A percentile compares a stretch with the other conserved stretches of the same genome.
Conservation (phyloP, 225 moss, liverwort and hornwort genomes). For the Sphagnum contortum region DNA sequence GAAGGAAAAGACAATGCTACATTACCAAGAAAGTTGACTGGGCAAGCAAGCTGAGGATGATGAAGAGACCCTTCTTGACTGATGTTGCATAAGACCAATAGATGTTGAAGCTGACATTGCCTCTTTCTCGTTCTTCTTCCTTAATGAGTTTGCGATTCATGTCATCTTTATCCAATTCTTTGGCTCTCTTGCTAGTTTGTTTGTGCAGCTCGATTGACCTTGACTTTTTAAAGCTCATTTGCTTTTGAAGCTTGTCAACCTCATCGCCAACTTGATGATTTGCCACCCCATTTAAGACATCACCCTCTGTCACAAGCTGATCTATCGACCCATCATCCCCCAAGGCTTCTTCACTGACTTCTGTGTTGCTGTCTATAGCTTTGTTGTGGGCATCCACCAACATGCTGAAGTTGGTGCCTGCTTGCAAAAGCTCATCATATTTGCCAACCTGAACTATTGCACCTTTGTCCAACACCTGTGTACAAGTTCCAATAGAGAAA, state of each 20-base stretch:
- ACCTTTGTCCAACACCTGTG: conserved; percentile 73
- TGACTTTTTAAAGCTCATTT: conserved; percentile 27
- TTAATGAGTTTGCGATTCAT: conserved; percentile 43
- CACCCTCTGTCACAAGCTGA: conserved; percentile 1
- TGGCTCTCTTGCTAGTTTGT: conserved; percentile 31
- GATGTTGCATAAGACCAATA: conserved; percentile 51
- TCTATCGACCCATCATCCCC: conserved; percentile 22
- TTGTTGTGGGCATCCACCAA: conserved; percentile 69
- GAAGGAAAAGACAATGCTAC: conserved; percentile 2
- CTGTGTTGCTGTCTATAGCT: conserved; percentile 38
- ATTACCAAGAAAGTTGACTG: conserved; percentile 35
- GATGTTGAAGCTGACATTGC: conserved; percentile 41
- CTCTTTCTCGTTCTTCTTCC: conserved; percentile 62
- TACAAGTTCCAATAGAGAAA: neutral
- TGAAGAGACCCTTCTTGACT: conserved; percentile 32
- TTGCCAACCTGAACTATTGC: conserved; percentile 66
- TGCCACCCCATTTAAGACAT: conserved; percentile 15
- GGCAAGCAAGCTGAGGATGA: conserved; percentile 15
- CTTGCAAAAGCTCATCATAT: conserved; percentile 60
- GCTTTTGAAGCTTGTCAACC: conserved; percentile 12
- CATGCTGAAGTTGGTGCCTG: conserved; percentile 63
- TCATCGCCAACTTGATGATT: conserved; percentile 21
- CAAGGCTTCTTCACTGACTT: conserved; percentile 22
- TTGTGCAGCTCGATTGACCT: conserved; percentile 24
- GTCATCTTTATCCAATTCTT: conserved; percentile 10